These are phyloP conservation scores for Anthracocystis walkeri DNA, from an alignment of 1,284 basidiomycete species.

Conservation along the genomic window DNA sequence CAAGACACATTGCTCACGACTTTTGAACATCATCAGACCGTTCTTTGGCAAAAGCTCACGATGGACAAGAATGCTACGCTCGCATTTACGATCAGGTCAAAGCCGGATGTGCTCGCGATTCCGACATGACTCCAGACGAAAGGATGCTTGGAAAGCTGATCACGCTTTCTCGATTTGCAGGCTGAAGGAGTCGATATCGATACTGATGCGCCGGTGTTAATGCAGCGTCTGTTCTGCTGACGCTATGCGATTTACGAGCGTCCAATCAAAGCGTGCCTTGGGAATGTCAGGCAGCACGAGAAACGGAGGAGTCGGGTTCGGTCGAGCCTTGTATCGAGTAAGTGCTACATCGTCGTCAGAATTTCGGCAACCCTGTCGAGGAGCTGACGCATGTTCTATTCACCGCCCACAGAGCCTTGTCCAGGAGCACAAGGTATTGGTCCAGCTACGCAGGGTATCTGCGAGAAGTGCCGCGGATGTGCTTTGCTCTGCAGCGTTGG, in stretches of 20 bases:
- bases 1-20: not conserved
- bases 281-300: slow-evolving; percentile 18
- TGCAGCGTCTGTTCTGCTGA: slow-evolving; percentile 30
- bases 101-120: slow-evolving; percentile 11
- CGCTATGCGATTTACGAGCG: slow-evolving; percentile 32
- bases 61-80: slow-evolving; percentile 21
- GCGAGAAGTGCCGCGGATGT: slow-evolving; percentile 44
- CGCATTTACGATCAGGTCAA: slow-evolving; percentile 33
- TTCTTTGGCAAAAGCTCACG: not conserved
- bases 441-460: slow-evolving; percentile 51
- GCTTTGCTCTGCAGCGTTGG: slow-evolving; percentile 41
- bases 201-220: not conserved
- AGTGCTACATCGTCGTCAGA: not conserved
- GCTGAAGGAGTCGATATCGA: not conserved
- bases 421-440: slow-evolving; percentile 43
- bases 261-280: slow-evolving; percentile 34
- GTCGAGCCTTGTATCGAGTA: slow-evolving; percentile 31
- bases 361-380: not conserved
- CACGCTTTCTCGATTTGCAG: not conserved
- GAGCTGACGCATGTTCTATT: not conserved
- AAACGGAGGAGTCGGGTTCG: not conserved
- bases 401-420: slow-evolving; percentile 22
- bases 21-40: not conserved
- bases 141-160: slow-evolving; percentile 28
- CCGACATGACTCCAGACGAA: slow-evolving; percentile 20